These are phyloP conservation scores for Centella asiatica DNA, from an alignment of 129 eudicot genomes.

Conservation along the genomic window DNA sequence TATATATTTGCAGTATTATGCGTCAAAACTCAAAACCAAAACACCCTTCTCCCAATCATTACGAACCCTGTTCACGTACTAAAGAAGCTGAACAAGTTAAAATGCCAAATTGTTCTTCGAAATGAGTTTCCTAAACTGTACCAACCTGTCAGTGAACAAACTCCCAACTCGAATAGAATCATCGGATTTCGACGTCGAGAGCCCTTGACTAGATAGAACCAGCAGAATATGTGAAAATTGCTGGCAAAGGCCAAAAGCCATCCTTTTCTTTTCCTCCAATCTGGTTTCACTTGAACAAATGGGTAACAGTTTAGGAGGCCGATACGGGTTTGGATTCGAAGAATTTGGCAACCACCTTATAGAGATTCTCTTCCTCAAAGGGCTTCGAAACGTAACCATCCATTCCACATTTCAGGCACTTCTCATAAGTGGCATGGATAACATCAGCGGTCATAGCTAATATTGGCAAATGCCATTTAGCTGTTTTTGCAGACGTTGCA, in stretches of 20 bases:
- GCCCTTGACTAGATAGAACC: neutral
- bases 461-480: conserved; percentile 57
- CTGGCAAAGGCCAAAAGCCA: neutral
- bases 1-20: no score
- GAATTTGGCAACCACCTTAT: conserved; percentile 64
- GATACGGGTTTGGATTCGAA: conserved; percentile 34
- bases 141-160: neutral
- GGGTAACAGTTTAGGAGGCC: neutral
- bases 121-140: neutral
- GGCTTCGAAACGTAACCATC: conserved; percentile 85
- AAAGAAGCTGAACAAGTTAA: conserved; percentile 5
- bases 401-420: conserved; percentile 72
- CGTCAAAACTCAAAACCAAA: no score
- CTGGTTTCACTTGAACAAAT: no score
- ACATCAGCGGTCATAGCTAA: conserved; percentile 95
- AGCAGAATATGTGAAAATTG: neutral
- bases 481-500: conserved; percentile 12
- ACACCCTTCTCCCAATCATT: no score
- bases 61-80: no score
- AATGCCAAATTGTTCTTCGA: neutral
- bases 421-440: conserved; percentile 72
- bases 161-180: neutral
- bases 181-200: neutral
- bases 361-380: conserved; percentile 72
- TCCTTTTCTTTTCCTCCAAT: no score